phyloP scores from a whole-genome alignment of 2,329 filamentous ascomycete species.

The Penicillium sp. region DNA sequence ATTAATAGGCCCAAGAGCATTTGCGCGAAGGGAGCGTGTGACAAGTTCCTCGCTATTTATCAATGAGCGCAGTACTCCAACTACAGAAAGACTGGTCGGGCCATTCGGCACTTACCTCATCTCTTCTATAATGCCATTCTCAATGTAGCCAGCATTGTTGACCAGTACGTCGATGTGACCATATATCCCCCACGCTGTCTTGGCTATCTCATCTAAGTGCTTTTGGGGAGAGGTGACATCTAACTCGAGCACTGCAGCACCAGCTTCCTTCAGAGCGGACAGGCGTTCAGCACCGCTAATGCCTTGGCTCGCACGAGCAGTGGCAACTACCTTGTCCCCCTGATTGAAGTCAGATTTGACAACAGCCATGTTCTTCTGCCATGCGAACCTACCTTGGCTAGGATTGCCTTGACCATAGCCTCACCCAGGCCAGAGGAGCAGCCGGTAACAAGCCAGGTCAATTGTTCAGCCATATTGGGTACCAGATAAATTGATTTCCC shows the following conservation, averaged over 20 bases:
- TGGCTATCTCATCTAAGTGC: slow-evolving; percentile 27
- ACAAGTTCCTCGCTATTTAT: background rate
- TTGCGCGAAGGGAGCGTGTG: background rate
- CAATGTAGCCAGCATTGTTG: slow-evolving; percentile 16
- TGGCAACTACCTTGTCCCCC: background rate
- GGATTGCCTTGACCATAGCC: background rate
- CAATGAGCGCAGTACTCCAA: background rate
- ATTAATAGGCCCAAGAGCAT: slow-evolving; percentile 44
- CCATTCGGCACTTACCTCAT: background rate
- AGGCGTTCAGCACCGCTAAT: background rate
- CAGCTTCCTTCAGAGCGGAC: slow-evolving; percentile 30
- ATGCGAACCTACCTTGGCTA: background rate
- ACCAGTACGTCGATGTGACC: slow-evolving; percentile 39
- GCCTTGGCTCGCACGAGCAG: background rate
- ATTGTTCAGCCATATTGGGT: background rate
- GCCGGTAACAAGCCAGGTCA: background rate
- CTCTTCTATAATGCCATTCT: slow-evolving; percentile 7
- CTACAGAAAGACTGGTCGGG: background rate
- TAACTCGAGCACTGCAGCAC: slow-evolving; percentile 33
- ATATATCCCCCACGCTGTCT: slow-evolving; percentile 28
- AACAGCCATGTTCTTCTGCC: background rate
- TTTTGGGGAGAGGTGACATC: slow-evolving; percentile 34
- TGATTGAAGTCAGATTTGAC: background rate
- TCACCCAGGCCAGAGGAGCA: background rate
- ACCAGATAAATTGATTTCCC: background rate